Base-by-base conservation (phyloP, 2,329 filamentous ascomycete species). In the Monosporascus ibericus region DNA sequence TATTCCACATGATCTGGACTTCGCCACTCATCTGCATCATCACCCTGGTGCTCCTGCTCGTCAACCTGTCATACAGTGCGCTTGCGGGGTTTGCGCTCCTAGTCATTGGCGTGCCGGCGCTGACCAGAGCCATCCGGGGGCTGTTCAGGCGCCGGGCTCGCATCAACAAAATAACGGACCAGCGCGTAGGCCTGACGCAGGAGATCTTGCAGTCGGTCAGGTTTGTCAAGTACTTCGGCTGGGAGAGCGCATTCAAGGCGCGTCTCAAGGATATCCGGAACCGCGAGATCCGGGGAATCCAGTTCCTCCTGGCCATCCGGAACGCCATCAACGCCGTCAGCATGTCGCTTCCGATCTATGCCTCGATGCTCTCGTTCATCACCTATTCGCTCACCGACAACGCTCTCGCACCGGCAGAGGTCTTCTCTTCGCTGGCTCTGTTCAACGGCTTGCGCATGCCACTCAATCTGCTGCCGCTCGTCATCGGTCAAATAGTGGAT, bases 191-290 rank as follows among this genome's bases (percentile, higher is more conserved):
- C 49, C 75, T 97, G 36, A 96, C 91, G 0, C 92, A 96, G 66
- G 92, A 97, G 66, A 95, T 97, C 49, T 65, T 97, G 15, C 87
- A 91, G 60, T 89, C 90, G 0, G 92, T 96, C 24, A 83, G 92
- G 25, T 96, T 97, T 64, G 92, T 97, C 71, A 97, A 97, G 69
- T 96, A 84, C 69, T 97, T 96, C 66, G 92, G 91, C 7, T 97
- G 92, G 92, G 92, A 97, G 67, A 86, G 81, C 53, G 87, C 89
- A 36, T 96, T 97, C 65, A 74, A 96, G 14, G 78, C 84, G 48
- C 84, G 91, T 15, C 78, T 96, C 17, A 82, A 83, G 48, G 79
- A 84, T 24, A 87, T 95, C 55, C 83, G 92, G 53, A 77, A 77
- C 49, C 80, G 79, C 55, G 92, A 97, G 69, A 91, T 97, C 55